Conservation (phyloP, 495 filamentous ascomycete species). For the Opeltia flavorubescens region DNA sequence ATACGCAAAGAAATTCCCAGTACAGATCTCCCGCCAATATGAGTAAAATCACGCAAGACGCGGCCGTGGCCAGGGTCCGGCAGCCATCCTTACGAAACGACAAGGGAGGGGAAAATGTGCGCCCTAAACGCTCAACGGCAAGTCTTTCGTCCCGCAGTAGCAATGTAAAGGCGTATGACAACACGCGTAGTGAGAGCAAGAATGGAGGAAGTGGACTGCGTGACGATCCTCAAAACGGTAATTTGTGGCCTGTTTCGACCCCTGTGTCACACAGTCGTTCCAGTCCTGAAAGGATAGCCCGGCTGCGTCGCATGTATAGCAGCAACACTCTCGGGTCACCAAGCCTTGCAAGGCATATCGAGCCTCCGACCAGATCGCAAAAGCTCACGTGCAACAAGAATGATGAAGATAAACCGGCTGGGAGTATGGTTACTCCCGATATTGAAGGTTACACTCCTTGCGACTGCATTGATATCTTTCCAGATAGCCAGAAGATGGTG, state of each 20-base stretch:
- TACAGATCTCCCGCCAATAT: too few relatives aligned
- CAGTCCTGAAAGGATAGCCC: constrained; percentile 14
- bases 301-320: constrained; percentile 13
- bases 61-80: too few relatives aligned
- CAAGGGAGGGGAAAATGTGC: too few relatives aligned
- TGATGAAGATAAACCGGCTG: not conserved
- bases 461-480: not conserved
- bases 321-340: not conserved
- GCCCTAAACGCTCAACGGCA: too few relatives aligned
- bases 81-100: too few relatives aligned
- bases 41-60: too few relatives aligned
- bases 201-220: not conserved
- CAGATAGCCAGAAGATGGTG: constrained; percentile 8
- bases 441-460: not conserved
- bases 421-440: not conserved
- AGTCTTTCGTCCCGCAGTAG: not conserved
- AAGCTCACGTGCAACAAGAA: not conserved
- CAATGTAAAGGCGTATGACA: not conserved
- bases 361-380: not conserved
- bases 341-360: not conserved
- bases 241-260: not conserved
- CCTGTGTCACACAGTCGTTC: not conserved
- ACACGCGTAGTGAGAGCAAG: not conserved
- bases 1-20: not conserved
- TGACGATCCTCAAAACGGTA: not conserved